These are phyloP conservation scores for Aspergillus niger DNA, from an alignment of 2,329 filamentous ascomycete genomes.

Conservation along the genomic window DNA sequence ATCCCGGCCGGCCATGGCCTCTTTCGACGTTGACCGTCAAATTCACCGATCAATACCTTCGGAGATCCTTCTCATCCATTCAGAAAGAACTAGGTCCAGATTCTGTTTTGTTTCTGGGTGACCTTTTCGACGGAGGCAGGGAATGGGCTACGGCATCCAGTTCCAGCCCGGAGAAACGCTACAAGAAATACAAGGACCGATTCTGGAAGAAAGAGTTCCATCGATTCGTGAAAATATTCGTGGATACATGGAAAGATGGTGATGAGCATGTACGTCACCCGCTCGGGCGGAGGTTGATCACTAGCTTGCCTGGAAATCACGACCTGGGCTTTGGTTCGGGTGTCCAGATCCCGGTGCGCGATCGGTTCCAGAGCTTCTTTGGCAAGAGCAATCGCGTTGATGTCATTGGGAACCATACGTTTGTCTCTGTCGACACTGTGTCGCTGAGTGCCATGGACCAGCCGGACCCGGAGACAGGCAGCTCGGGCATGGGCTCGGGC, in stretches of 20 bases:
- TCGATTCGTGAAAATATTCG: slow-evolving; percentile 84
- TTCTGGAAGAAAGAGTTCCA: slow-evolving; percentile 88
- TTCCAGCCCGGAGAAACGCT: slow-evolving; percentile 65
- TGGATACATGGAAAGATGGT: slow-evolving; percentile 65
- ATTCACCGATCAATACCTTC: slow-evolving; percentile 89
- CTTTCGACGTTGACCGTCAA: slow-evolving; percentile 65
- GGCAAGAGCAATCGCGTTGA: slow-evolving; percentile 90
- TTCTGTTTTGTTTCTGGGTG: slow-evolving; percentile 86
- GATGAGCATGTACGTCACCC: slow-evolving; percentile 60
- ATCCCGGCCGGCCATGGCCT: slow-evolving; percentile 78
- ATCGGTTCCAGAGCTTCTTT: slow-evolving; percentile 85
- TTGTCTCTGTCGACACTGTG: slow-evolving; percentile 87
- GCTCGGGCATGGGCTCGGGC: slow-evolving; percentile 47
- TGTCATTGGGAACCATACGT: slow-evolving; percentile 89
- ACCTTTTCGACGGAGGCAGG: slow-evolving; percentile 91
- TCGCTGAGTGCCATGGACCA: slow-evolving; percentile 77
- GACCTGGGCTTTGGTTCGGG: slow-evolving; percentile 88
- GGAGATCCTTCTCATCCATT: slow-evolving; percentile 76
- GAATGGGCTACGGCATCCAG: slow-evolving; percentile 81
- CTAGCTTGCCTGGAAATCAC: slow-evolving; percentile 89
- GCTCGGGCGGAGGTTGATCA: slow-evolving; percentile 74
- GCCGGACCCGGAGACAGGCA: slow-evolving; percentile 52
- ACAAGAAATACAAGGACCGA: slow-evolving; percentile 72
- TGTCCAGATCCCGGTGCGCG: slow-evolving; percentile 75
- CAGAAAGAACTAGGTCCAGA: slow-evolving; percentile 78